Base-by-base conservation (phyloP, 345 rosid genomes). In the Ceriops zippeliana region DNA sequence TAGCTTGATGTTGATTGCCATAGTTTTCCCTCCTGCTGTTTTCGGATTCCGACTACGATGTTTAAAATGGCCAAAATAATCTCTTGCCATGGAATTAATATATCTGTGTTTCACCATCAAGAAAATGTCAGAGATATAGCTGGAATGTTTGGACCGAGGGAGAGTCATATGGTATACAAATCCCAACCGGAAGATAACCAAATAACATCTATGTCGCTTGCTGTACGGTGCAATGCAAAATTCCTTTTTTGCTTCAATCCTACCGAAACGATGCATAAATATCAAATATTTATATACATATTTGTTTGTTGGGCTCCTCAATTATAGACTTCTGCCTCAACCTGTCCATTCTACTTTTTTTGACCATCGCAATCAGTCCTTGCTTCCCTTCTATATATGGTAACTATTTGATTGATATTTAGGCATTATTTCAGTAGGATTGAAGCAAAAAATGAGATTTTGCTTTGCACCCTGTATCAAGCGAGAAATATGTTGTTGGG, bases 141-240 rank as follows among this genome's bases (percentile, higher is more conserved):
- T 56, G 17, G 13, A 5, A 13, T 42, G 17, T 2, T 42, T 42
- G 17, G 49, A 15, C 19, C 5, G 17, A 42, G 49, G 74, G 68
- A 65, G 70, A 70, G 58, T 6, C 52, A 61, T 66, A 46, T 67
- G 52, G n/a, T 70, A 37, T 26, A 56, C 66, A 73, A 71, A 51
- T 76, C 80, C 81, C 70, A 74, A 77, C 37, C 66, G 71, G 76
- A 71, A 71, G 81, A 61, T 42, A 76, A 76, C 21, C 16, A 35
- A 63, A 17, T 75, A 15, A 42, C 49, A 13, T 13, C 0, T 3
- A 11, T 42, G 65, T 79, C 76, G 61, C 83, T 79, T 79, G 26
- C 42, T 32, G 53, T 62, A 51, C 61, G 20, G 73, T 47, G 60
- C 56, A 57, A 64, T 27, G 15, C 62, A 37, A 64, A 52, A 58